Evolutionary conservation across 2,329 filamentous ascomycete species (phyloP).

Genomic region (Arthrobotrys sphaeroides): DNA sequence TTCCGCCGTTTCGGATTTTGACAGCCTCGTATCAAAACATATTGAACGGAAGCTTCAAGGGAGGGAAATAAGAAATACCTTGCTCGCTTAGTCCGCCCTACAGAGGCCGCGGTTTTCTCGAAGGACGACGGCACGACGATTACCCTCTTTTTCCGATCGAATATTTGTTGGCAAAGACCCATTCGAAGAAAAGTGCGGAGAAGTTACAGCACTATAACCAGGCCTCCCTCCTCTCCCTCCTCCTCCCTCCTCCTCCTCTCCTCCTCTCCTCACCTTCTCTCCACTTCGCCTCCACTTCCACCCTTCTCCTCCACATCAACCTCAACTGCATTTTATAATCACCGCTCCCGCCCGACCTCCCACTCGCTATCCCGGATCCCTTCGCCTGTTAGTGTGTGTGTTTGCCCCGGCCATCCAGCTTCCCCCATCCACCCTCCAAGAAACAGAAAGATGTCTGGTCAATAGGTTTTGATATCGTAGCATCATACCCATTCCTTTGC

Average conservation of each 20-base stretch:
- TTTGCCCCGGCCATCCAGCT: conserved; percentile 52
- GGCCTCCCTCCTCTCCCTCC: conserved; percentile 50
- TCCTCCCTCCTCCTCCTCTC: conserved; percentile 23
- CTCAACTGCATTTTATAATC: conserved; percentile 27
- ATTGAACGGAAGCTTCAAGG: conserved; percentile 27
- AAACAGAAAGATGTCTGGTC: conserved; percentile 51
- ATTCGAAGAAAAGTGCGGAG: conserved; percentile 55
- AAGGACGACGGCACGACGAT: conserved; percentile 49
- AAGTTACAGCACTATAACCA: conserved; percentile 54
- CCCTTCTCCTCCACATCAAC: conserved; percentile 21
- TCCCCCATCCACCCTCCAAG: conserved; percentile 10
- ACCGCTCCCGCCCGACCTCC: conserved; percentile 30
- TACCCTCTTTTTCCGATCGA: conserved; percentile 54
- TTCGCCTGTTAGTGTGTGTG: conserved; percentile 51
- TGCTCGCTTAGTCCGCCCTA: conserved; percentile 49
- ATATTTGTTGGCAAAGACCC: conserved; percentile 53
- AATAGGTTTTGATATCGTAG: conserved; percentile 53
- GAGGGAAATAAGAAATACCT: conserved; percentile 31
- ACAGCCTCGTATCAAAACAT: conserved; percentile 41
- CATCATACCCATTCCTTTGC: conserved; percentile 55
- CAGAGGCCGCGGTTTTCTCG: conserved; percentile 45
- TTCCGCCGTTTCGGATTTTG: conserved; percentile 47
- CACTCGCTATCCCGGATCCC: conserved; percentile 54
- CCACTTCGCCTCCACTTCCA: not conserved
- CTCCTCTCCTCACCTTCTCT: conserved; percentile 40